Evolutionary conservation across 2,329 filamentous ascomycete genomes (phyloP), one percentile per base, ranked within the genome.

Genomic region (Phaeosphaeriaceae sp.): DNA sequence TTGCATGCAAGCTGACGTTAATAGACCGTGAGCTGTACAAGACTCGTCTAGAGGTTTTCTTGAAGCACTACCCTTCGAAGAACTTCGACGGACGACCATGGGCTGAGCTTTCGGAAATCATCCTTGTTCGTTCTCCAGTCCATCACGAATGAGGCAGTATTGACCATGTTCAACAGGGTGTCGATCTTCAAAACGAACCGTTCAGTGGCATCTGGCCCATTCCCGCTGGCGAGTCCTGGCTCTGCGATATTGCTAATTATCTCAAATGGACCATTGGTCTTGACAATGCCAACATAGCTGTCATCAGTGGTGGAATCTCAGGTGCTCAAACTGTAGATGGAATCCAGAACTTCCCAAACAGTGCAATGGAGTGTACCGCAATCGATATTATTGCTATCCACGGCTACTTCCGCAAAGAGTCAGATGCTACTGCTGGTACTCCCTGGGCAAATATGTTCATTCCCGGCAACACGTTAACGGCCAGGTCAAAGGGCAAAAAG

Each of bases 381-480:
- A 66, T 77, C 33, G 74, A 77, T 62, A 63, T 76, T 0, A 76
- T 77, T 51, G 69, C 70, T 2, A 69, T 77, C 21, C 74, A 77
- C 51, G 74, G 73, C 11, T 74, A 74, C 41, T 75, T 70, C 42
- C 53, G 65, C 22, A 66, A 68, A n/a, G 56, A 57, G 2, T 47
- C 57, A 0, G 62, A 67, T 27, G 62, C 49, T 1, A 75, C 72
- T 2, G 71, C 74, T 1, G 74, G 73, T 20, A 76, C 72, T 10
- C 51, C 66, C 0, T 76, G 74, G 74, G 73, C 71, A 13, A 65
- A 76, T 1, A 62, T 77, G 56, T 75, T 77, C 52, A 27, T 74
- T 7, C 74, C 73, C 0, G 70, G 72, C 0, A 75, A 76, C 48
- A 76, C 73, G n/a, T 53, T 76, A 10, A 75, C 71, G 6, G 58